Base-by-base conservation (phyloP, 192 early-diverging fungal genomes). In the Mortierella claussenii region DNA sequence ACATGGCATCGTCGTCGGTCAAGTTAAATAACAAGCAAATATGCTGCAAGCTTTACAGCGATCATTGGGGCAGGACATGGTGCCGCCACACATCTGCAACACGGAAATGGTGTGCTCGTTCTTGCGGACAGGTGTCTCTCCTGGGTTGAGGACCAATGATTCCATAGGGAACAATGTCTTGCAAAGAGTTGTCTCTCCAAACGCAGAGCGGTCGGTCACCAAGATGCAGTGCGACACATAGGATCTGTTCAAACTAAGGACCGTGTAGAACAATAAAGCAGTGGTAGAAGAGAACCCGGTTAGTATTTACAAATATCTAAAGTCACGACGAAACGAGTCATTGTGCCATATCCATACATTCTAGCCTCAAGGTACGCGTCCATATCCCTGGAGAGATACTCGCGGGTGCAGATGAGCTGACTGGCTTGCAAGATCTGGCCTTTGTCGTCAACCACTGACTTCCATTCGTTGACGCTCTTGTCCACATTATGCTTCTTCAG, bases 381-480 rank as follows among this genome's bases (percentile, higher is more conserved):
- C 80, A 81, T 79, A 30, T 71, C 64, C 23, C 18, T 44, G 2
- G 81, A 79, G 12, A 85, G 66, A 51, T 90, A 93, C 21, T 83
- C 85, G 24, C 85, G 66, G 18, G 81, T 71, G 55, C 86, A 82
- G 32, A 90, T 78, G 2, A 89, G 33, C n/a, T 73, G 78, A 24
- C 70, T 79, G 11, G 80, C 82, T 23, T 85, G 37, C 34, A 85
- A 36, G 55, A 82, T 56, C 60, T 83, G 79, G 15, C 79, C 73
- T 53, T 63, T 79, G 15, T 49, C 27, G 69, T 81, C 68, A 12
- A 76, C 60, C 34, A 90, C 49, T 56, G 81, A 62, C 5, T 47
- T 52, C 55, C 81, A 79, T 15, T 81, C 64, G 31, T 83, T 84
- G 7, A 78, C 58, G 9, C 66, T 55, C 43, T 68, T 60, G 46